phyloP scores from a whole-genome alignment of 352 stramenopile species.

The Globisporangium perplexum region DNA sequence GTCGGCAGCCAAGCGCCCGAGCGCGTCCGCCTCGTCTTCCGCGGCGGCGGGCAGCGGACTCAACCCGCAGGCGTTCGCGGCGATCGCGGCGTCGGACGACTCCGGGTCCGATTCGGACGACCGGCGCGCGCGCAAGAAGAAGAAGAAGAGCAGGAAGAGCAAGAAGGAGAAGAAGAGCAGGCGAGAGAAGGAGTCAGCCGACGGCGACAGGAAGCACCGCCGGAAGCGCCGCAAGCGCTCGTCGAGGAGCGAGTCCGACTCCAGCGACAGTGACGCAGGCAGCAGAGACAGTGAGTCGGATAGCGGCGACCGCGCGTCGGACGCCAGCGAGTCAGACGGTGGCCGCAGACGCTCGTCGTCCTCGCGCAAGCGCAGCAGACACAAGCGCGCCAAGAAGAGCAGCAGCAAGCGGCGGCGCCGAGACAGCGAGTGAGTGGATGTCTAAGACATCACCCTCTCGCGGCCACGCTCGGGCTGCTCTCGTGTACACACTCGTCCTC shows the following conservation, averaged over 20 bases:
- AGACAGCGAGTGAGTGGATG: constrained; percentile 14
- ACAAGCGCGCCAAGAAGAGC: constrained; percentile 12
- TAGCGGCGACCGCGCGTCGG: constrained; percentile 11
- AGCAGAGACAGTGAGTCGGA: constrained; percentile 8
- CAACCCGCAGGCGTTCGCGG: constrained; percentile 67
- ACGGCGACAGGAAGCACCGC: constrained; percentile 13
- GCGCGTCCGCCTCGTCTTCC: constrained; percentile 19
- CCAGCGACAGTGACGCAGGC: constrained; percentile 9
- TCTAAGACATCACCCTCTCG: too few relatives aligned
- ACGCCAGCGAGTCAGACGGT: constrained; percentile 9
- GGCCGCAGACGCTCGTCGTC: constrained; percentile 16
- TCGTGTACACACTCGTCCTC: neutral
- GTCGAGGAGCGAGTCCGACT: constrained; percentile 16
- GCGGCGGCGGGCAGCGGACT: constrained; percentile 35
- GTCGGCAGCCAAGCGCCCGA: constrained; percentile 40
- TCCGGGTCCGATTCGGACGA: constrained; percentile 24
- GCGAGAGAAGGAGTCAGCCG: constrained; percentile 31
- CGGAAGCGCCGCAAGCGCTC: constrained; percentile 16
- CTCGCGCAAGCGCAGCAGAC: constrained; percentile 4
- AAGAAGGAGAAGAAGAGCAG: constrained; percentile 34
- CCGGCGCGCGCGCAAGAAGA: neutral
- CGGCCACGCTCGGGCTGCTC: neutral
- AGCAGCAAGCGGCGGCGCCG: constrained; percentile 11
- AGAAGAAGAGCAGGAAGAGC: constrained; percentile 11
- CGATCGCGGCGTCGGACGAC: constrained; percentile 31